These are phyloP conservation scores for Pyrus hybrid DNA, from an alignment of 331 rosid genomes.

Conservation along the genomic window DNA sequence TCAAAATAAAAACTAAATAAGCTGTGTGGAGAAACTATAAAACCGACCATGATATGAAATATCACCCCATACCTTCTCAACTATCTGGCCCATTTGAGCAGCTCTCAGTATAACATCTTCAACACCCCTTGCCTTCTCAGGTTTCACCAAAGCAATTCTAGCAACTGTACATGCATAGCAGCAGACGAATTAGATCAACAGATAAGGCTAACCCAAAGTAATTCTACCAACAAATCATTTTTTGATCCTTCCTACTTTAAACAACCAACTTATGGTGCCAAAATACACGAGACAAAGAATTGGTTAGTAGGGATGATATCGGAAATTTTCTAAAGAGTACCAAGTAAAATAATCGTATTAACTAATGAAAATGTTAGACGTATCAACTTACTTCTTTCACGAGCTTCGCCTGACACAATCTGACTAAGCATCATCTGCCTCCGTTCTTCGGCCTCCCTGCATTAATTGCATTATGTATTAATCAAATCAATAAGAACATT, in stretches of 20 bases:
- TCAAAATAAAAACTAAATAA: background rate
- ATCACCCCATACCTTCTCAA: slow-evolving; percentile 55
- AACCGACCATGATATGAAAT: background rate
- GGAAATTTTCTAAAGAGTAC: slow-evolving; percentile 1
- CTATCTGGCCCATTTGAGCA: slow-evolving; percentile 89
- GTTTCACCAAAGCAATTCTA: slow-evolving; percentile 98
- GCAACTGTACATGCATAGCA: slow-evolving; percentile 52
- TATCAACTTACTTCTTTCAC: slow-evolving; percentile 76
- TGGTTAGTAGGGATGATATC: background rate
- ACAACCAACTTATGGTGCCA: background rate
- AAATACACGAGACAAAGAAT: background rate
- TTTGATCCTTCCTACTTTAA: background rate
- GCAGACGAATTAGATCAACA: background rate
- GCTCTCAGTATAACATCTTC: slow-evolving; percentile 94
- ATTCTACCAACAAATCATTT: background rate
- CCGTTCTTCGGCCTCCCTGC: slow-evolving; percentile 88
- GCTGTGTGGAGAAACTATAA: background rate
- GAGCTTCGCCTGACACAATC: slow-evolving; percentile 83
- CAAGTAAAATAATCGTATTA: background rate
- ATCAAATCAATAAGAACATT: slow-evolving; percentile 15
- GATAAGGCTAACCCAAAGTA: background rate
- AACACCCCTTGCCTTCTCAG: slow-evolving; percentile 95
- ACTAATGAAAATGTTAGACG: background rate
- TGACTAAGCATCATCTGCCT: slow-evolving; percentile 98
- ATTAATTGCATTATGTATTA: slow-evolving; percentile 14